Conservation (phyloP, 352 stramenopile species). For the Pythium diclinum region DNA sequence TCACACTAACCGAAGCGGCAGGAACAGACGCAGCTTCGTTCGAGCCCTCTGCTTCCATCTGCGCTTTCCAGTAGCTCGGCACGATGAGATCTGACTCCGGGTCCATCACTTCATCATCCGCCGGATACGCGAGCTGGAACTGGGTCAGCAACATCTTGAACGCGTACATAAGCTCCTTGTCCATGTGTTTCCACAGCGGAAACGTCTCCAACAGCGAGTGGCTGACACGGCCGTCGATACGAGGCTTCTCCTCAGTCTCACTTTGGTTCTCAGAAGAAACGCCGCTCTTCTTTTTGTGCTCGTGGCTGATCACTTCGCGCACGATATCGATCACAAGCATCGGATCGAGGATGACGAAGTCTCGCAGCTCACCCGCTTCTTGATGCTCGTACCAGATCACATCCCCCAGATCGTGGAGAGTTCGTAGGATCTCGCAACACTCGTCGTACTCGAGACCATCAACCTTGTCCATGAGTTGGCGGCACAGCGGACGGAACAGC, state of each 20-base stretch:
- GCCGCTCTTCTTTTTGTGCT: not conserved
- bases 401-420: constrained; percentile 20
- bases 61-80: constrained; percentile 6
- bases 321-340: constrained; percentile 30
- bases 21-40: no score
- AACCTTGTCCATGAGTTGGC: constrained; percentile 4
- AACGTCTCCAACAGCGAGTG: not conserved
- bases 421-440: constrained; percentile 2
- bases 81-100: constrained; percentile 23
- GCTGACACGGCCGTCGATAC: not conserved
- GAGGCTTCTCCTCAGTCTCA: not conserved
- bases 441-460: constrained; percentile 9
- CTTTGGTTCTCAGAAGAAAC: not conserved
- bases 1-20: not conserved
- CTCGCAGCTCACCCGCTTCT: not conserved
- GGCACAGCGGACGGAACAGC: not conserved
- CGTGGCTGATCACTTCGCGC: not conserved
- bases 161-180: constrained; percentile 23
- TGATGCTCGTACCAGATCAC: constrained; percentile 21
- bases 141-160: constrained; percentile 30
- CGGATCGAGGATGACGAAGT: constrained; percentile 14
- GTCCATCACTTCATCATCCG: constrained; percentile 15
- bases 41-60: not conserved
- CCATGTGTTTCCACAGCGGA: constrained; percentile 19
- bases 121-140: constrained; percentile 24